phyloP scores from a whole-genome alignment of 1,284 basidiomycete genomes.

The Wolfiporia cocos region DNA sequence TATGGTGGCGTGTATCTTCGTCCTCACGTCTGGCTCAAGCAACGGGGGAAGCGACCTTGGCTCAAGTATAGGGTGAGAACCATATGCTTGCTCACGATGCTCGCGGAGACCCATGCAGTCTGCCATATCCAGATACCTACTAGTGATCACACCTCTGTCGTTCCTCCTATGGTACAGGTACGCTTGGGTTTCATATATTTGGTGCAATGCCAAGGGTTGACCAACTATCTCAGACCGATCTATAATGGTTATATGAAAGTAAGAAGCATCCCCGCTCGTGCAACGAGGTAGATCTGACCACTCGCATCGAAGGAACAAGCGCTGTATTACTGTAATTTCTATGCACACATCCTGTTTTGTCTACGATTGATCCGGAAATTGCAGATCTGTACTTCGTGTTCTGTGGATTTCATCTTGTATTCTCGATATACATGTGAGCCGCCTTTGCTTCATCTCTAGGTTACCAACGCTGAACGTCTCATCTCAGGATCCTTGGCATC shows the following conservation, averaged over 20 bases:
- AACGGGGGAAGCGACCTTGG: constrained; percentile 81
- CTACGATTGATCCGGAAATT: not conserved
- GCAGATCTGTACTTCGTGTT: constrained; percentile 94
- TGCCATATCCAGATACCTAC: constrained; percentile 57
- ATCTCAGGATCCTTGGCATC: constrained; percentile 79
- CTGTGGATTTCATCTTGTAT: constrained; percentile 88
- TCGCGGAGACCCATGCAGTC: no score
- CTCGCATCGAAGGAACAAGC: constrained; percentile 78
- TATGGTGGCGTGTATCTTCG: constrained; percentile 85
- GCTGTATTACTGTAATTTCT: constrained; percentile 69
- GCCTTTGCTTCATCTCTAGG: constrained; percentile 11
- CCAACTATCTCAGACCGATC: constrained; percentile 58
- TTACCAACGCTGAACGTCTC: constrained; percentile 16
- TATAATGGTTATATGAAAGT: constrained; percentile 98
- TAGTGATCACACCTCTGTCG: constrained; percentile 75
- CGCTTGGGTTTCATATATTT: constrained; percentile 13
- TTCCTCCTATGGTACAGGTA: constrained; percentile 92
- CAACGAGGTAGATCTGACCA: no score
- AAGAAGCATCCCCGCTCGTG: no score
- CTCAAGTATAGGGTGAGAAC: constrained; percentile 66
- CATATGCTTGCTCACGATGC: not conserved
- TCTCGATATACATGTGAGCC: constrained; percentile 80
- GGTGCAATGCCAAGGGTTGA: not conserved
- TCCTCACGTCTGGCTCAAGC: constrained; percentile 71
- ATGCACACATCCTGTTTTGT: not conserved